Base-by-base conservation (phyloP, 139 green algal species). In the Chlamydomonas sphaeroides region DNA sequence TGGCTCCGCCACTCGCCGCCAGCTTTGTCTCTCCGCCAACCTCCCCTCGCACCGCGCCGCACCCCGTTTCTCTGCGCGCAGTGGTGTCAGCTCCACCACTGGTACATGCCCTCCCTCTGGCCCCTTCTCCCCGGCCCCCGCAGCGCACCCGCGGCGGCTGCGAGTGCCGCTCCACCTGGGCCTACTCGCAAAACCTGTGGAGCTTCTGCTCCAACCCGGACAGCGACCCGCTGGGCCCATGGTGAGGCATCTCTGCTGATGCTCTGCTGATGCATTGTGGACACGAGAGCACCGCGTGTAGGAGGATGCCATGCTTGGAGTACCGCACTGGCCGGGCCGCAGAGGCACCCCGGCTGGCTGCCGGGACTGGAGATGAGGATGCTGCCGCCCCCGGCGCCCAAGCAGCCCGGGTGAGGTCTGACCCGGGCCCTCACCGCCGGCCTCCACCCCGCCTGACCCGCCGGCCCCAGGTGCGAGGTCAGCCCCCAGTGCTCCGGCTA, bases 291-390 rank as follows among this genome's bases (percentile, higher is more conserved):
- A 51, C 45, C 45, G 10, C 45, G 10, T 51, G 45, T 57, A 5
- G 17, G 35, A 18, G 35, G 2, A 30, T 77, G 42, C 41, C 41
- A 41, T 32, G 11, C 68, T 21, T 42, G 10, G 41, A 53, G 45
- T 79, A 79, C 71, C 68, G 71, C 49, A 53, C 71, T 8, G 33
- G 33, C 36, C 71, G 53, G 0, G 71, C 68, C 49, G 33, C 15
- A 18, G 53, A 65, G n/a, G n/a, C 45, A 51, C 49, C 20, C 69
- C 18, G 11, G 32, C 69, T 78, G 5, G n/a, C n/a, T 78, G 69
- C 48, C 65, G 69, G 5, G 69, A 35, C 20, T 32, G 5, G 17
- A 1, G n/a, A 15, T 49, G 35, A 70, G 45, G 11, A 70, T 48
- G 30, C 35, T 70, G 11, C 17, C 3, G 36, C 6, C 35, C 7